phyloP scores from a whole-genome alignment of 345 rosid genomes.

The Pistacia vera region DNA sequence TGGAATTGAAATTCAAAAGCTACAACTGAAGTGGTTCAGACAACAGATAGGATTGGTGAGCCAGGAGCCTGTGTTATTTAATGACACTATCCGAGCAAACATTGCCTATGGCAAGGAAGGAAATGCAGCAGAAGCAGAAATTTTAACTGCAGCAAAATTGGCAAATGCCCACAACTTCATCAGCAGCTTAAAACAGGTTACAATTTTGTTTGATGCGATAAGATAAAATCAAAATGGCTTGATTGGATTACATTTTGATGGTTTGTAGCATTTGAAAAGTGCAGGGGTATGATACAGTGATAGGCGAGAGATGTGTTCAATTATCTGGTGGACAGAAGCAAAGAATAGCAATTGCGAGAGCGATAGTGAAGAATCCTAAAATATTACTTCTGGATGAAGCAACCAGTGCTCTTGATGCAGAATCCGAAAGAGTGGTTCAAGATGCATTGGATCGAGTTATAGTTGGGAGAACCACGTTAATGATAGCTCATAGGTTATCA shows the following conservation, averaged over 20 bases:
- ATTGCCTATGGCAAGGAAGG: constrained; percentile 60
- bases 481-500: constrained; percentile 69
- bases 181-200: constrained; percentile 51
- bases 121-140: constrained; percentile 32
- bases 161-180: constrained; percentile 72
- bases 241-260: no score
- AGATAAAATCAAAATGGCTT: no score
- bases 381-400: constrained; percentile 10
- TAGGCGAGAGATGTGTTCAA: constrained; percentile 31
- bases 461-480: constrained; percentile 59
- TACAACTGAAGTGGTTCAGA: constrained; percentile 38
- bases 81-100: constrained; percentile 63
- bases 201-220: no score
- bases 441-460: constrained; percentile 63
- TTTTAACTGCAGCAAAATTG: constrained; percentile 27
- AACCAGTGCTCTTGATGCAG: constrained; percentile 73
- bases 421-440: constrained; percentile 72
- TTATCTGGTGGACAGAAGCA: neutral
- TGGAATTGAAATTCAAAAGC: constrained; percentile 28
- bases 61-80: constrained; percentile 42
- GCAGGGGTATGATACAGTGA: constrained; percentile 71
- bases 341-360: neutral
- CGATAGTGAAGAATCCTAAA: neutral
- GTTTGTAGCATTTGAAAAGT: neutral
- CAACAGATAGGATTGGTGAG: constrained; percentile 40